phyloP scores from a whole-genome alignment of 2,329 filamentous ascomycete species.

The Fusarium nelsonii region DNA sequence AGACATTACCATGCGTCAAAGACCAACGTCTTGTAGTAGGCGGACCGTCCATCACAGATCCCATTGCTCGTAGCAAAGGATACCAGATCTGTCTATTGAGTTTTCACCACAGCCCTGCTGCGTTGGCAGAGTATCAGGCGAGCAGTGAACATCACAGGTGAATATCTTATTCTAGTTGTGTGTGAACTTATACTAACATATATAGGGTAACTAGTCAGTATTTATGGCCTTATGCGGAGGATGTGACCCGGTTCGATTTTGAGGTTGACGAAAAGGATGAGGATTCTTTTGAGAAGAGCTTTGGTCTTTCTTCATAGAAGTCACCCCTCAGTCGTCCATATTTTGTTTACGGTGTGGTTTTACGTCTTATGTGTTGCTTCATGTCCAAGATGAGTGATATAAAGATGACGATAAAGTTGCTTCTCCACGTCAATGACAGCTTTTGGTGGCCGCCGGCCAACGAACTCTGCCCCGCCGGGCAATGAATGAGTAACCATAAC shows the following conservation, averaged over 20 bases:
- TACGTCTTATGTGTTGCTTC: neutral
- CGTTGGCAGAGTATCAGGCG: slow-evolving; percentile 64
- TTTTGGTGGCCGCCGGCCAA: no score
- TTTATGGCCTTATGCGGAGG: slow-evolving; percentile 66
- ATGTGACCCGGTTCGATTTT: slow-evolving; percentile 67
- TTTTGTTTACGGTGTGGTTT: neutral
- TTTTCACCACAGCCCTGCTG: slow-evolving; percentile 60
- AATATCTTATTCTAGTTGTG: neutral
- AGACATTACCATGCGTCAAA: slow-evolving; percentile 61
- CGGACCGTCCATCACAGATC: slow-evolving; percentile 64
- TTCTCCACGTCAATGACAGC: no score
- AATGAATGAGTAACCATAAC: no score
- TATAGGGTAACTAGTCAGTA: slow-evolving; percentile 63
- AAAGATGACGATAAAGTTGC: no score
- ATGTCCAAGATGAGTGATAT: neutral
- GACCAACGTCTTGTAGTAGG: slow-evolving; percentile 63
- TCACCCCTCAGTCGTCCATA: neutral
- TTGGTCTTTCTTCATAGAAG: slow-evolving; percentile 2
- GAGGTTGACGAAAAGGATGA: slow-evolving; percentile 60
- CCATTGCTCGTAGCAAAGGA: slow-evolving; percentile 65
- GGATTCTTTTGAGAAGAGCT: slow-evolving; percentile 38
- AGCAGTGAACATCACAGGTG: slow-evolving; percentile 65
- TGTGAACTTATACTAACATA: neutral
- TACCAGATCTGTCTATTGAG: slow-evolving; percentile 65
- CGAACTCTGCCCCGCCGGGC: no score